Evolutionary conservation across 345 rosid genomes (phyloP), one percentile per base, ranked within the genome.

Genomic region (Salix caprea): DNA sequence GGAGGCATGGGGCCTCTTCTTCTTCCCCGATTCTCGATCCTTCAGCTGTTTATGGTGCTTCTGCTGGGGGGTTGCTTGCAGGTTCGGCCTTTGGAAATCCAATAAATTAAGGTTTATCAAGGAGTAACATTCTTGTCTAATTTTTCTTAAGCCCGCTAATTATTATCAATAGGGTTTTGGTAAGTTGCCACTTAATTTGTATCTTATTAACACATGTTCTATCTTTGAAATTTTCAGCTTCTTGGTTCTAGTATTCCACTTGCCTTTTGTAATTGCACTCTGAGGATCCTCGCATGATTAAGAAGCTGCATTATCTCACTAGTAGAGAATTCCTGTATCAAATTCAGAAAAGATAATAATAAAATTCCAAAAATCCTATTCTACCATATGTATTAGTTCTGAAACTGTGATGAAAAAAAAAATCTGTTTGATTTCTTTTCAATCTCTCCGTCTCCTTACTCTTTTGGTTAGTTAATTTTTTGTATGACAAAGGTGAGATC

Each of bases 41-140:
- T 11, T 77, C 92, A 1, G 92, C 86, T 61, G 93, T 88, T 40
- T 96, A 89, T 44, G 93, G 86, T 18, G 83, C 87, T n/a, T 58
- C 85, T 0, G 90, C 87, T 32, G 92, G 92, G 24, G 90, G 91
- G 32, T 84, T 91, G 10, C 89, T 88, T 11, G 97, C 86, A 50
- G 94, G 88, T 76, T 80, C 93, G 52, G 75, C 76, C 74, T 96
- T 88, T 78, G 90, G 90, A 87, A 89, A 91, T 88, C 90, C 84
- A 75, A 82, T 88, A 30, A 89, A 86, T 75, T 90, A 80, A 85
- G 74, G 54, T 62, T 58, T 10, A 37, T 58, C 54, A 58, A 26
- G 68, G 21, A 28, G 46, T 74, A 30, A 8, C 69, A 39, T 14
- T 71, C 44, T 19, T 70, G 66, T 65, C 70, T 39, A 80, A 71